Conservation (phyloP, 2,329 filamentous ascomycete species). For the Plenodomus tracheiphilus region DNA sequence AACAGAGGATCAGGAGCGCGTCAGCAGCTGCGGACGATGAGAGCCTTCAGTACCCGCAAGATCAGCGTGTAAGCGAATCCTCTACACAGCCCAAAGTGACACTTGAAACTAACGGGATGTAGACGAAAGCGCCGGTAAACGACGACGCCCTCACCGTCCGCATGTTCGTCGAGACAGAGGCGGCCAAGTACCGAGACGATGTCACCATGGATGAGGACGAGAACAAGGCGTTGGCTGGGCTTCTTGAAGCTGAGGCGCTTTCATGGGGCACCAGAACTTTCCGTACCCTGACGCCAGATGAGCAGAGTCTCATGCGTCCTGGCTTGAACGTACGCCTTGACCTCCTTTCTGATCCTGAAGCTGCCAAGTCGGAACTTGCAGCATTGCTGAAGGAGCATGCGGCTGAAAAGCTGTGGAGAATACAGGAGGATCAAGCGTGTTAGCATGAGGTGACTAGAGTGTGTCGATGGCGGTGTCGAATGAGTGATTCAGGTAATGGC, state of each 20-base stretch:
- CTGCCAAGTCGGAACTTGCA: constrained; percentile 5
- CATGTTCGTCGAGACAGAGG: constrained; percentile 7
- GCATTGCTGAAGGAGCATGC: constrained; percentile 6
- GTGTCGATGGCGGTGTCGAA: neutral
- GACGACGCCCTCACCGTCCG: constrained; percentile 2
- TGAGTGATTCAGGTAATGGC: neutral
- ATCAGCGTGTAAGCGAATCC: neutral
- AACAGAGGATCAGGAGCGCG: neutral
- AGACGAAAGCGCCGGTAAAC: neutral
- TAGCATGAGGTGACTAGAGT: neutral
- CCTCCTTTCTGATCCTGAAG: constrained; percentile 1
- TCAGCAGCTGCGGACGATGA: neutral
- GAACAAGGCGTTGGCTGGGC: constrained; percentile 6
- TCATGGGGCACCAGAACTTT: constrained; percentile 12
- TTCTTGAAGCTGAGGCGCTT: constrained; percentile 14
- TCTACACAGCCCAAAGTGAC: neutral
- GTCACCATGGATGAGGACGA: constrained; percentile 17
- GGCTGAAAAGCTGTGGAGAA: neutral
- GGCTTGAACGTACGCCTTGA: constrained; percentile 22
- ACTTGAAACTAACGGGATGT: neutral
- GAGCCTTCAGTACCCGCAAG: neutral
- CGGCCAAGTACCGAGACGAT: constrained; percentile 2
- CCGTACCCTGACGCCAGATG: constrained; percentile 1
- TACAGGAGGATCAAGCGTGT: neutral
- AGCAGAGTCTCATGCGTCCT: constrained; percentile 2